Base-by-base conservation (phyloP, 2,329 filamentous ascomycete species). In the Hansfordia pulvinata region DNA sequence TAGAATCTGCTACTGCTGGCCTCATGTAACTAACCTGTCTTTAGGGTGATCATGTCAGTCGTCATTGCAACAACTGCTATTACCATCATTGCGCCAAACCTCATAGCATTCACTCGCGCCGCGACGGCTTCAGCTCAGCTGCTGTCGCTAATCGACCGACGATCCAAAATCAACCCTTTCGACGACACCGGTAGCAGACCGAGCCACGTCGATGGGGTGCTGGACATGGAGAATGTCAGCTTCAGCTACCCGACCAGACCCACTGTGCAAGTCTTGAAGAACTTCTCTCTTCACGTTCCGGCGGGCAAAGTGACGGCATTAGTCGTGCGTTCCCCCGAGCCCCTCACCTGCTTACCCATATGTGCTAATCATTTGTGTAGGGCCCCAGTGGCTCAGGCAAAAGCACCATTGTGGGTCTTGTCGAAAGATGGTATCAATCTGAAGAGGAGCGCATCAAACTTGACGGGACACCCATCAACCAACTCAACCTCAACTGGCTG, bases 181-280 rank as follows among this genome's bases (percentile, higher is more conserved):
- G 37, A 46, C 13, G 33, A 37, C 7, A 33, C 41, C 5, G 53
- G 53, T 10, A 44, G 45, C 20, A 34, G 33, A 13, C 49, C 50
- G 0, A 29, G 35, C 2, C 35, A 45, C 10, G 46, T 45, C 1
- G 15, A 38, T 3, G 53, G 53, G 4, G 31, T 42, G 3, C 42
- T 64, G 4, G 42, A 54, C 10, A 33, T 64, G 8, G 42, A 54
- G 6, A 47, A 53, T 11, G 37, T 65, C n/a, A 46, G 39, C 1
- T 61, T 64, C 30, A 41, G 50, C 2, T 65, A 66, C 33, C 60
- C 60, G 0, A 53, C 50, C 2, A 42, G 62, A 0, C 58, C 58
- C 1, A 50, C 53, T 2, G 46, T 51, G 7, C 47, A 44, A 1
- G 56, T 64, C 2, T 35, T 63, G 7, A 42, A 58, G 8, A 39